Evolutionary conservation across 164 flowering plant species (phyloP).

Genomic region (Dillenia turbinata): DNA sequence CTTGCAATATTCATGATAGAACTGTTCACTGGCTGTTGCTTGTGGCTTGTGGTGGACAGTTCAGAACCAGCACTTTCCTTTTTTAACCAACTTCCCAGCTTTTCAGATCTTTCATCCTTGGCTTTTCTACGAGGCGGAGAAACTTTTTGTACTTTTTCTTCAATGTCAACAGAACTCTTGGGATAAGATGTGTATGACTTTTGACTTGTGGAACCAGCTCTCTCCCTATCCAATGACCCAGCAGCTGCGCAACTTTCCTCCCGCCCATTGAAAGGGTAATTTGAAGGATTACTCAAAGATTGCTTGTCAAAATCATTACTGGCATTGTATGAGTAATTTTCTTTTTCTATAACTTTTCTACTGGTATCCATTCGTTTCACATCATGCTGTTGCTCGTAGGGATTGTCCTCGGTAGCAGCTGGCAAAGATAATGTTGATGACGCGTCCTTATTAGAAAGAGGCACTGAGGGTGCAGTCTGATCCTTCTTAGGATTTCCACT

Average conservation of each 20-base stretch:
- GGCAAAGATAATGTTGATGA: slow-evolving; percentile 43
- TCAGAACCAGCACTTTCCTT: slow-evolving; percentile 52
- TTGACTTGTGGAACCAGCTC: slow-evolving; percentile 36
- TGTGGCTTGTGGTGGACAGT: slow-evolving; percentile 29
- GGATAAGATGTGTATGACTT: slow-evolving; percentile 28
- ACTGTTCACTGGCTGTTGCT: slow-evolving; percentile 42
- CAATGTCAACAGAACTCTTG: slow-evolving; percentile 41
- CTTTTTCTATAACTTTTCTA: slow-evolving; percentile 55
- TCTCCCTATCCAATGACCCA: slow-evolving; percentile 48
- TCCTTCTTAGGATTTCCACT: slow-evolving; percentile 80
- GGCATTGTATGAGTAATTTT: slow-evolving; percentile 33
- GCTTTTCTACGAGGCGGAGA: slow-evolving; percentile 88
- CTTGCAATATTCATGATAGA: slow-evolving; percentile 26
- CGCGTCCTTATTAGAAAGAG: slow-evolving; percentile 44
- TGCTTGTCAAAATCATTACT: slow-evolving; percentile 40
- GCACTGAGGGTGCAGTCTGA: slow-evolving; percentile 34
- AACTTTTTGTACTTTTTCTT: slow-evolving; percentile 71
- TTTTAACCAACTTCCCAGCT: slow-evolving; percentile 42
- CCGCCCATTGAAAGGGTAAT: slow-evolving; percentile 29
- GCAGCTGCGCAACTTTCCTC: slow-evolving; percentile 46
- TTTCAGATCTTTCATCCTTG: slow-evolving; percentile 72
- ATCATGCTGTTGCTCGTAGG: slow-evolving; percentile 46
- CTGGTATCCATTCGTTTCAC: slow-evolving; percentile 41
- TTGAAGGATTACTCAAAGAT: slow-evolving; percentile 32
- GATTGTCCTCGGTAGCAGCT: slow-evolving; percentile 45